Conservation (phyloP, 2,329 filamentous ascomycete genomes). For the Zalaria sp. region DNA sequence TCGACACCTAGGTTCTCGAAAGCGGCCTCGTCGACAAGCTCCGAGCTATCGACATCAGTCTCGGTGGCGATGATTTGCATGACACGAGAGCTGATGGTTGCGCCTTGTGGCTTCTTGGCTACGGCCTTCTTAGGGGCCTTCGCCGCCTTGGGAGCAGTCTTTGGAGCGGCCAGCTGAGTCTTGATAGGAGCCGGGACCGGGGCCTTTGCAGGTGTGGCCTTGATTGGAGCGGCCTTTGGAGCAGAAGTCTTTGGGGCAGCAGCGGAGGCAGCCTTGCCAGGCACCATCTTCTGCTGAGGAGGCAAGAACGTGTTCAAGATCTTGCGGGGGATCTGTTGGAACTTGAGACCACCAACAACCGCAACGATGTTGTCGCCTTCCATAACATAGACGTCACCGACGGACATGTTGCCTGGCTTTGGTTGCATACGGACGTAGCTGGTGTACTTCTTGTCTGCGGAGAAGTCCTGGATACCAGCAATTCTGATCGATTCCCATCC, state of each 20-base stretch:
- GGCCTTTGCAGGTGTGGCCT: slow-evolving; percentile 17
- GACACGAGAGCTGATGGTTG: slow-evolving; percentile 36
- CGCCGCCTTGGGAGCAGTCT: slow-evolving; percentile 9
- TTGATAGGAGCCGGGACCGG: slow-evolving; percentile 16
- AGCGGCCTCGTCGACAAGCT: slow-evolving; percentile 45
- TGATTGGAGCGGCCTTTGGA: slow-evolving; percentile 14
- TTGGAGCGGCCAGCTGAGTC: slow-evolving; percentile 9
- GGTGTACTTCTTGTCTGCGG: slow-evolving; percentile 38
- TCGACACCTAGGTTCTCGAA: slow-evolving; percentile 50
- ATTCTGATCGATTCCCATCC: slow-evolving; percentile 48
- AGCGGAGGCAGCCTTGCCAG: slow-evolving; percentile 18
- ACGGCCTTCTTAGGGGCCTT: slow-evolving; percentile 34
- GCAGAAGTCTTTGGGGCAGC: slow-evolving; percentile 23
- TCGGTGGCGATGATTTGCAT: slow-evolving; percentile 56
- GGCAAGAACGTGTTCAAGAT: slow-evolving; percentile 54
- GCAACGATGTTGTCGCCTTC: slow-evolving; percentile 45
- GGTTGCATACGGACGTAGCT: slow-evolving; percentile 50
- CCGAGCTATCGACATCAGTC: slow-evolving; percentile 42
- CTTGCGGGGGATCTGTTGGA: slow-evolving; percentile 52
- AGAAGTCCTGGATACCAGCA: slow-evolving; percentile 33
- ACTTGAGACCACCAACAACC: slow-evolving; percentile 48
- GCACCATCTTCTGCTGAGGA: slow-evolving; percentile 34
- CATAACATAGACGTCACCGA: slow-evolving; percentile 47
- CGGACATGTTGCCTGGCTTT: slow-evolving; percentile 38
- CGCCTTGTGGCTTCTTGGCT: slow-evolving; percentile 33